phyloP scores from a whole-genome alignment of 139 green algal species.

The Dunaliella sp. region DNA sequence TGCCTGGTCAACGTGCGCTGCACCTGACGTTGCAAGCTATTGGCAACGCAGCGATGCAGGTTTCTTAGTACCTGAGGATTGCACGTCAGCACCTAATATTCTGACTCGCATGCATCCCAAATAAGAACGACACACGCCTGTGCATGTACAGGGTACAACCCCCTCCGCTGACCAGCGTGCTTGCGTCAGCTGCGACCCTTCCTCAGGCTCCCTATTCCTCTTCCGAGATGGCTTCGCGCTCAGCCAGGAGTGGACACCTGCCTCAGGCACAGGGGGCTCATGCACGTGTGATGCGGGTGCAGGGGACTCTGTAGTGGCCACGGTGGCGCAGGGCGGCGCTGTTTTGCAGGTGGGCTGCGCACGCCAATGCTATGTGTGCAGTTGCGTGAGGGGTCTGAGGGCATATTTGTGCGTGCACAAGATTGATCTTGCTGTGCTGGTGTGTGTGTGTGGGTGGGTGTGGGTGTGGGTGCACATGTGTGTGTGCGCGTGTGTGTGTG shows the following conservation, averaged over 20 bases:
- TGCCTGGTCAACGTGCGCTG: no score
- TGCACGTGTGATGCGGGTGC: neutral
- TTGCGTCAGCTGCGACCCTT: constrained; percentile 32
- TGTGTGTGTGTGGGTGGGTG: neutral
- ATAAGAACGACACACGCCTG: no score
- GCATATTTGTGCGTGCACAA: no score
- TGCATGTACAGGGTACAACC: constrained; percentile 12
- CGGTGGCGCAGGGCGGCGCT: neutral
- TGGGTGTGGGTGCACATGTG: neutral
- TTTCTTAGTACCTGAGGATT: neutral
- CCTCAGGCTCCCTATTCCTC: constrained; percentile 4
- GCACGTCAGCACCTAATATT: neutral
- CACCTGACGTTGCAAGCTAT: neutral
- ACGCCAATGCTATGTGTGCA: neutral
- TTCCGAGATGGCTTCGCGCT: constrained; percentile 28
- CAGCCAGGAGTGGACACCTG: constrained; percentile 17
- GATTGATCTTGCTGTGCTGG: no score
- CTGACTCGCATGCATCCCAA: no score
- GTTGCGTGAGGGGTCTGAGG: no score
- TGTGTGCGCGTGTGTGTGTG: neutral
- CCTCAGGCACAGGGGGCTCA: neutral
- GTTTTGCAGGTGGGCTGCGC: neutral
- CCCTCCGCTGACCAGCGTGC: constrained; percentile 19
- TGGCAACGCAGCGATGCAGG: neutral
- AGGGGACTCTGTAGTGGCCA: neutral